These are phyloP conservation scores for Eremomyces bilateralis DNA, from an alignment of 495 filamentous ascomycete genomes.

Conservation along the genomic window DNA sequence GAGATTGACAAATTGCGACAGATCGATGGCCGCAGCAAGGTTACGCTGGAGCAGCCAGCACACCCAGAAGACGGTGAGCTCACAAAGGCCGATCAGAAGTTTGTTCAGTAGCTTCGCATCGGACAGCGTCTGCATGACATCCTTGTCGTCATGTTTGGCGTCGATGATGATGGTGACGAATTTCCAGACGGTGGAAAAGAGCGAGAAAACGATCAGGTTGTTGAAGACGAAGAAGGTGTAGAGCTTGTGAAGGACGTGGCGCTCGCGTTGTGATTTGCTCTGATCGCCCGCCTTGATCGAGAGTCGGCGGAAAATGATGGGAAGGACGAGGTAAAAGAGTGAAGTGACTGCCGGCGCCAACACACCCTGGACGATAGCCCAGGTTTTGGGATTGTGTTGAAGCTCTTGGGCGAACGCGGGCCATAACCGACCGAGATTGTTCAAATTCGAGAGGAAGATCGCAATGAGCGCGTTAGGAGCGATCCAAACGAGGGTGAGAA, in stretches of 20 bases:
- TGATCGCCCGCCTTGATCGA: slow-evolving; percentile 60
- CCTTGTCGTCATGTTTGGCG: slow-evolving; percentile 23
- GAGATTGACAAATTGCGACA: slow-evolving; percentile 64
- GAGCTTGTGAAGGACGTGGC: slow-evolving; percentile 78
- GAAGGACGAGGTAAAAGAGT: slow-evolving; percentile 68
- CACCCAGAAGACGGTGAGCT: slow-evolving; percentile 78
- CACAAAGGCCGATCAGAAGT: slow-evolving; percentile 47
- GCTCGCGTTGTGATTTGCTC: slow-evolving; percentile 78
- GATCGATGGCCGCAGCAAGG: slow-evolving; percentile 71
- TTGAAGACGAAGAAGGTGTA: slow-evolving; percentile 98
- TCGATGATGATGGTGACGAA: slow-evolving; percentile 43
- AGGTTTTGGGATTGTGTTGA: slow-evolving; percentile 34
- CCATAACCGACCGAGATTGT: slow-evolving; percentile 66
- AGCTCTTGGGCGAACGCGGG: slow-evolving; percentile 44
- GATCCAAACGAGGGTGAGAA: slow-evolving; percentile 73
- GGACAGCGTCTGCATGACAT: slow-evolving; percentile 46
- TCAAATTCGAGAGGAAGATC: slow-evolving; percentile 72
- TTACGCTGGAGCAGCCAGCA: slow-evolving; percentile 84
- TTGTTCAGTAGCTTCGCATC: slow-evolving; percentile 35
- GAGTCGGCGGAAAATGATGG: slow-evolving; percentile 73
- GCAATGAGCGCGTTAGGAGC: slow-evolving; percentile 91
- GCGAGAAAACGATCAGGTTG: slow-evolving; percentile 79
- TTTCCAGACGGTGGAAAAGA: slow-evolving; percentile 61
- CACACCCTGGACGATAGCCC: slow-evolving; percentile 87
- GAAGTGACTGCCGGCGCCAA: slow-evolving; percentile 79